Conservation (phyloP, 2,329 filamentous ascomycete genomes). For the Cryphonectria parasitica region DNA sequence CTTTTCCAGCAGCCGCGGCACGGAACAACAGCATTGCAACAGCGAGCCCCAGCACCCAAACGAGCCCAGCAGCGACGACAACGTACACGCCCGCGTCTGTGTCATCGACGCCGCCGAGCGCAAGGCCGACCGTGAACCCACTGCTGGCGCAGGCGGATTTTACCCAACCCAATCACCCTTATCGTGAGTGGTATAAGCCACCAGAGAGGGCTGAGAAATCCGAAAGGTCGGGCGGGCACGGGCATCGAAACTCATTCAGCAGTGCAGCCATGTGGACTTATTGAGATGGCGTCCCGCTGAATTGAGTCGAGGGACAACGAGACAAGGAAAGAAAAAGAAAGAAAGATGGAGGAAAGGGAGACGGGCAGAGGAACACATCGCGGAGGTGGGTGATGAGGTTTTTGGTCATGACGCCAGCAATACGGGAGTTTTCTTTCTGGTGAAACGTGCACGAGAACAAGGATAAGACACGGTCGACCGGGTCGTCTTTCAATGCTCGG, state of each 20-base stretch:
- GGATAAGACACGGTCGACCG: neutral
- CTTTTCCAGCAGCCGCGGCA: neutral
- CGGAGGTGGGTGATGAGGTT: neutral
- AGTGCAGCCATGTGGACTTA: conserved; percentile 24
- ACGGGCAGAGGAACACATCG: neutral
- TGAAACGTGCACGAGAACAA: neutral
- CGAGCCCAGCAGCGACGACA: conserved; percentile 24
- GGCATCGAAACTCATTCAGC: conserved; percentile 16
- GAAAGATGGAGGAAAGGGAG: neutral
- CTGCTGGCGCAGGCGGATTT: conserved; percentile 73
- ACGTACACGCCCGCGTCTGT: conserved; percentile 24
- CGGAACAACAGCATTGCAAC: conserved; percentile 17
- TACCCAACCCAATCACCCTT: conserved; percentile 76
- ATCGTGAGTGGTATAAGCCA: conserved; percentile 78
- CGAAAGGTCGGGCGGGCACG: conserved; percentile 25
- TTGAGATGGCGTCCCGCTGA: neutral
- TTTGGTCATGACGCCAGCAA: neutral
- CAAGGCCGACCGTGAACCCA: conserved; percentile 63
- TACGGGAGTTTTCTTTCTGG: neutral
- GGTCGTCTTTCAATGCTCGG: neutral
- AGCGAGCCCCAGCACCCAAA: conserved; percentile 21
- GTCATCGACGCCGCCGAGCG: conserved; percentile 34
- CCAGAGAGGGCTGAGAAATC: conserved; percentile 52
- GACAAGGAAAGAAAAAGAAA: neutral
- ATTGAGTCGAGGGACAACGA: too few species aligned